phyloP scores from a whole-genome alignment of 1,139 yeast genomes.

The Taphrina flavorubra region DNA sequence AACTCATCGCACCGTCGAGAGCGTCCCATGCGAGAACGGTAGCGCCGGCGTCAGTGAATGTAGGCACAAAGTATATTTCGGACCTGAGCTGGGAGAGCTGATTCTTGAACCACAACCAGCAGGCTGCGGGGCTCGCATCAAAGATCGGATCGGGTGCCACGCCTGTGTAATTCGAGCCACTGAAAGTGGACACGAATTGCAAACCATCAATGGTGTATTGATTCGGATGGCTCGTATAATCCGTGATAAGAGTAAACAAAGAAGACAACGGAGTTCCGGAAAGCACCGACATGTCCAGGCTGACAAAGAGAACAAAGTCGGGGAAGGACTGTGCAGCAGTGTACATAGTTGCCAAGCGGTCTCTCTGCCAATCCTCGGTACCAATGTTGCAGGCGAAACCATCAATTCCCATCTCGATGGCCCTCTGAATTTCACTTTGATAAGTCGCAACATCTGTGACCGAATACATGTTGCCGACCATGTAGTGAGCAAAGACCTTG shows the following conservation, averaged over 20 bases:
- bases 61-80: slow-evolving; percentile 42
- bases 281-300: slow-evolving; percentile 42
- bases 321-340: slow-evolving; percentile 38
- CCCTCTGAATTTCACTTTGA: slow-evolving; percentile 36
- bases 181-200: slow-evolving; percentile 42
- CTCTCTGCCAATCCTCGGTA: slow-evolving; percentile 39
- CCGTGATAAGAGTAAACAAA: slow-evolving; percentile 21
- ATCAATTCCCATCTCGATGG: slow-evolving; percentile 41
- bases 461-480: slow-evolving; percentile 40
- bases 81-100: slow-evolving; percentile 27
- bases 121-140: slow-evolving; percentile 13
- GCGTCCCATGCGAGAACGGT: slow-evolving; percentile 40
- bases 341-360: slow-evolving; percentile 33
- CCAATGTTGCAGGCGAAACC: slow-evolving; percentile 44
- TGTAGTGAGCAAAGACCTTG: slow-evolving; percentile 44
- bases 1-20: slow-evolving; percentile 41
- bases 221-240: slow-evolving; percentile 30
- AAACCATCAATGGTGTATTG: slow-evolving; percentile 35
- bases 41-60: slow-evolving; percentile 32
- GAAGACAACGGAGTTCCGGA: background rate
- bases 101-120: slow-evolving; percentile 42
- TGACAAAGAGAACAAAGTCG: slow-evolving; percentile 39
- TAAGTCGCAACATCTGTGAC: slow-evolving; percentile 4
- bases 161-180: slow-evolving; percentile 37
- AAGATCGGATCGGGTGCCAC: slow-evolving; percentile 9